Evolutionary conservation across 1,139 yeast genomes (phyloP).

Genomic region (Hyphopichia pseudoburtonii): DNA sequence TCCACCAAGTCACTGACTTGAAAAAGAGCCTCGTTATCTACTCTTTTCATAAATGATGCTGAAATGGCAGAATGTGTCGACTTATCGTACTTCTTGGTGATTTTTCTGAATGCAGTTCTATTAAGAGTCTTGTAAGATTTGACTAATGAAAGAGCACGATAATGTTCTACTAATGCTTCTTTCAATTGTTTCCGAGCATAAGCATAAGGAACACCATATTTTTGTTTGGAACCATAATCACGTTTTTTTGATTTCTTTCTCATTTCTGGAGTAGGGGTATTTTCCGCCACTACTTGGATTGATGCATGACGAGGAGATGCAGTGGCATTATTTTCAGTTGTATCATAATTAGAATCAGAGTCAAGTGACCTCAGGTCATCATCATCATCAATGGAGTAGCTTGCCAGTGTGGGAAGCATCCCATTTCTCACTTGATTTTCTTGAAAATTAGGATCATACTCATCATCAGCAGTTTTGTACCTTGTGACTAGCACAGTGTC

Average conservation of each 20-base stretch:
- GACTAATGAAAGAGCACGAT: slow-evolving; percentile 74
- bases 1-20: slow-evolving; percentile 67
- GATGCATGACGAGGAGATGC: neutral
- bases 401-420: slow-evolving; percentile 9
- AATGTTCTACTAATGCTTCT: slow-evolving; percentile 75
- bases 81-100: slow-evolving; percentile 88
- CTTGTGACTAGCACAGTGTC: slow-evolving; percentile 16
- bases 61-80: slow-evolving; percentile 52
- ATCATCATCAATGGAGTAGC: slow-evolving; percentile 9
- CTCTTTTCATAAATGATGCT: slow-evolving; percentile 56
- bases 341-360: slow-evolving; percentile 9
- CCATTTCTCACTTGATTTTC: slow-evolving; percentile 47
- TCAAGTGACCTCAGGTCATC: slow-evolving; percentile 17
- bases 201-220: slow-evolving; percentile 57
- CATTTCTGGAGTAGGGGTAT: slow-evolving; percentile 1
- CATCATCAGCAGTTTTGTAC: slow-evolving; percentile 7
- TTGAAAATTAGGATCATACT: slow-evolving; percentile 32
- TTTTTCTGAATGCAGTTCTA: slow-evolving; percentile 84
- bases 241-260: slow-evolving; percentile 21
- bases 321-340: neutral
- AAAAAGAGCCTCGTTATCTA: slow-evolving; percentile 55
- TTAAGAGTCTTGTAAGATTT: slow-evolving; percentile 76
- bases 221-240: slow-evolving; percentile 33
- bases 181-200: slow-evolving; percentile 76
- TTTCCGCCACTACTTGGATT: neutral